Percentiles rank a stretch among this genome's conserved stretches.
phyloP scores from a whole-genome alignment of 2,329 filamentous ascomycete genomes.

The Sarocladiaceae sp. region DNA sequence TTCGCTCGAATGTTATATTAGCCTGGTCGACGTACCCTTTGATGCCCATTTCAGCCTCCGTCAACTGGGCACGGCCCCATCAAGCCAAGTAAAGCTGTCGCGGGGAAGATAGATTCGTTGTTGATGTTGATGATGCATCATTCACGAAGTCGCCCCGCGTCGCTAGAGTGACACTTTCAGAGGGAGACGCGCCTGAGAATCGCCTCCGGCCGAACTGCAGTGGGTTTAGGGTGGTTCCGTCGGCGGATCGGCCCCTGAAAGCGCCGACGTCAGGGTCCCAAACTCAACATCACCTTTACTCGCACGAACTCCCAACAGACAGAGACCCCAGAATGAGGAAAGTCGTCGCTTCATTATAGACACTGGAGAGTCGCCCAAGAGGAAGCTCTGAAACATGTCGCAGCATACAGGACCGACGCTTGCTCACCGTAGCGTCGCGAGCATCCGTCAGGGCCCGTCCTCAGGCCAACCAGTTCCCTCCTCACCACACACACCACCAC shows the following conservation, averaged over 20 bases:
- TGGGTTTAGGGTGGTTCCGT: no score
- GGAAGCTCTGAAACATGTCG: conserved; percentile 30
- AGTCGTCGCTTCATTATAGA: no score
- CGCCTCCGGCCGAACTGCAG: no score
- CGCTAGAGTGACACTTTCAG: conserved; percentile 25
- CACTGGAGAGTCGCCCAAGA: background rate
- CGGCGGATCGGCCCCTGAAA: no score
- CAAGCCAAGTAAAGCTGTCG: conserved; percentile 12
- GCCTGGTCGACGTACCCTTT: conserved; percentile 47
- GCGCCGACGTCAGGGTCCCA: background rate
- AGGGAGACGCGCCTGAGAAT: background rate
- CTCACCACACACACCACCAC: conserved; percentile 56
- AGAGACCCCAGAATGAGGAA: no score
- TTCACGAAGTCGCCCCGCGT: conserved; percentile 19
- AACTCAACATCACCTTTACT: background rate
- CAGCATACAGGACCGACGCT: conserved; percentile 37
- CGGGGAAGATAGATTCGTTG: conserved; percentile 9
- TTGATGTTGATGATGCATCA: conserved; percentile 11
- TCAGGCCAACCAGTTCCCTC: conserved; percentile 27
- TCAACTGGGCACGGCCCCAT: background rate
- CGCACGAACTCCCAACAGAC: background rate
- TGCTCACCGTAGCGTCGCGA: conserved; percentile 53
- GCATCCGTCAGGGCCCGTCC: conserved; percentile 41
- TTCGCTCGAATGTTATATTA: conserved; percentile 15
- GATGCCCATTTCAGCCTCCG: conserved; percentile 48